These are phyloP conservation scores for Starmerella cellae DNA, from an alignment of 805 yeast species.

Conservation along the genomic window DNA sequence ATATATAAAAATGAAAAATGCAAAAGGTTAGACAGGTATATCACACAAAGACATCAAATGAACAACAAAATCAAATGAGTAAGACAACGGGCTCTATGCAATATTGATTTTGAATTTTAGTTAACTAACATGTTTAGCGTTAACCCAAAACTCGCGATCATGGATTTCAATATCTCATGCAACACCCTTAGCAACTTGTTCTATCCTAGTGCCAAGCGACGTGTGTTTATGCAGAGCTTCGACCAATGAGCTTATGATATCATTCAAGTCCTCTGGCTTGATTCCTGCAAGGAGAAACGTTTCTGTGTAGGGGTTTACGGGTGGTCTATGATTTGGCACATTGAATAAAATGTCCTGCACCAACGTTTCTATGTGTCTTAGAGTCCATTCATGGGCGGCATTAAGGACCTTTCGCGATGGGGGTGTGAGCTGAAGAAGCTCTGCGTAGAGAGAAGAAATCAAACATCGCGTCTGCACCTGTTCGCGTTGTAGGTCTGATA, in stretches of 20 bases:
- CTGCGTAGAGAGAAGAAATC: constrained; percentile 23
- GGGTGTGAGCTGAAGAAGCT: constrained; percentile 23
- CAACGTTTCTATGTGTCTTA: constrained; percentile 24
- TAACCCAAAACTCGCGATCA: too few relatives aligned
- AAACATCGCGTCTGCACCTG: constrained; percentile 28
- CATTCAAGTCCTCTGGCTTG: constrained; percentile 18
- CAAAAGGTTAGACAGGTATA: too few relatives aligned
- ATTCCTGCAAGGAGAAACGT: constrained; percentile 21
- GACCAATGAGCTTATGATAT: constrained; percentile 20
- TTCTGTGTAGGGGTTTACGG: constrained; percentile 22
- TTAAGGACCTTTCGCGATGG: constrained; percentile 22
- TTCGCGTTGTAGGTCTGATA: constrained; percentile 20
- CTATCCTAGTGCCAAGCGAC: constrained; percentile 22
- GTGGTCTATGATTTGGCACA: constrained; percentile 20
- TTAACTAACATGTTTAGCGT: too few relatives aligned
- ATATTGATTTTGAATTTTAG: too few relatives aligned
- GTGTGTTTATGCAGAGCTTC: constrained; percentile 23
- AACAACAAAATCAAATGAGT: not conserved
- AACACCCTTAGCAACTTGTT: constrained; percentile 27
- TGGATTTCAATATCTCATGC: constrained; percentile 13
- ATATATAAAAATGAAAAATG: too few relatives aligned
- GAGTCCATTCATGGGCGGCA: constrained; percentile 28
- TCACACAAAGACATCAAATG: too few relatives aligned
- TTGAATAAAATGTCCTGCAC: constrained; percentile 24
- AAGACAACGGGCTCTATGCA: too few relatives aligned